Conservation (phyloP, 495 filamentous ascomycete genomes). For the Chaetomidium leptoderma region DNA sequence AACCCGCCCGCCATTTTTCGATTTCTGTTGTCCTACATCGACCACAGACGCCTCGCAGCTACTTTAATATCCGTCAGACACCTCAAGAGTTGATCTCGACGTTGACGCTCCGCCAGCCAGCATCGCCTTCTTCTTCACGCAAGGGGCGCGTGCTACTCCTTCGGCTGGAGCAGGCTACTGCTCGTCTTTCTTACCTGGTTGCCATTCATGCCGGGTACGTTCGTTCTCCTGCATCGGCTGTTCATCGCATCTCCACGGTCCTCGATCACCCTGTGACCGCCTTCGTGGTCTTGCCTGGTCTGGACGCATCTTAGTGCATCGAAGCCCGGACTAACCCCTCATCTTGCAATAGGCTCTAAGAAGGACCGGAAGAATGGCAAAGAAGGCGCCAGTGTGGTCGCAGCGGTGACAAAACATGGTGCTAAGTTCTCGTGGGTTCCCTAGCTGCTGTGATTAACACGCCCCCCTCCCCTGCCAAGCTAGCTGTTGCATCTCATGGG, state of each 20-base stretch:
- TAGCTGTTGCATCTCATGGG: not conserved
- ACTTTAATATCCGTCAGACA: not conserved
- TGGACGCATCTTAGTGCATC: not conserved
- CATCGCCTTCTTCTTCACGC: constrained; percentile 1
- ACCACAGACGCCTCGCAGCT: not conserved
- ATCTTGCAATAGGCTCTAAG: constrained; percentile 36
- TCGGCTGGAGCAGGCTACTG: constrained; percentile 39
- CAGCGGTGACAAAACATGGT: constrained; percentile 50
- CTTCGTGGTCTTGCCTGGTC: not conserved
- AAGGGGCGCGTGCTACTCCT: constrained; percentile 12
- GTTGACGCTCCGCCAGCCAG: not conserved
- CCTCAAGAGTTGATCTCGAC: not conserved
- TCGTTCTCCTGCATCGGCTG: not conserved
- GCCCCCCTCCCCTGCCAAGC: too few species aligned
- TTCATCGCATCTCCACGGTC: not conserved
- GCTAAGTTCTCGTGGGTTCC: constrained; percentile 47
- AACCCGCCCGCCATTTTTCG: not conserved
- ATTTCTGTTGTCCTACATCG: constrained; percentile 9
- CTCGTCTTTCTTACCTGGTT: constrained; percentile 22
- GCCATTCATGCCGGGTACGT: constrained; percentile 48
- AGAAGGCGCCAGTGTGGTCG: constrained; percentile 48
- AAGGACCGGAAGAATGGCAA: constrained; percentile 52
- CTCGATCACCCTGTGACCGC: not conserved
- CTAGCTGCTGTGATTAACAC: constrained; percentile 6
- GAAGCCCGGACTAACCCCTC: constrained; percentile 16